These are phyloP conservation scores for Corylus americana DNA, from an alignment of 306 rosid genomes.

Conservation along the genomic window DNA sequence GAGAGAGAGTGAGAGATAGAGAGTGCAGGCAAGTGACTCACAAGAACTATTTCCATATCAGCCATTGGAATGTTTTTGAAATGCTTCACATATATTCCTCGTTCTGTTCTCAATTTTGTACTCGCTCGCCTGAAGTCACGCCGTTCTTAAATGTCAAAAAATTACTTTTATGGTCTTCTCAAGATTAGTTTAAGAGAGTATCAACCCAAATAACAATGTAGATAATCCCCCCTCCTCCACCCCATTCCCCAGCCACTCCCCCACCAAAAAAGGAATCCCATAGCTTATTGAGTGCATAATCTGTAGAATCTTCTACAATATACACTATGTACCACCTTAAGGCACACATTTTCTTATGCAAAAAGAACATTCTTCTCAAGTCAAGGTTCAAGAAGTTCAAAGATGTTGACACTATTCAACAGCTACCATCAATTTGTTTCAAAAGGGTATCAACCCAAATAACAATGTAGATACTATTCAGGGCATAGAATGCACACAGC, in stretches of 20 bases:
- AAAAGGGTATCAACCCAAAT: too few species aligned
- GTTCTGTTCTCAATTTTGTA: conserved; percentile 44
- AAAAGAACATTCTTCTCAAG: neutral
- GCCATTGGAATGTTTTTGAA: conserved; percentile 92
- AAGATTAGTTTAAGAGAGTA: neutral
- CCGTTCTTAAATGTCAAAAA: conserved; percentile 38
- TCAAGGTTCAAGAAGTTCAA: neutral
- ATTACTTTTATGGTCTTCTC: conserved; percentile 4
- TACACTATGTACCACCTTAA: neutral
- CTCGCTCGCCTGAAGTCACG: conserved; percentile 60
- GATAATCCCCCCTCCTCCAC: neutral
- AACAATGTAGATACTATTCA: too few species aligned
- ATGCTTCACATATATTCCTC: conserved; percentile 89
- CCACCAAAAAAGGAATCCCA: neutral
- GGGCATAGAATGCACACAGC: too few species aligned
- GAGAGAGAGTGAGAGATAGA: neutral
- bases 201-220: neutral
- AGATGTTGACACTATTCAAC: neutral
- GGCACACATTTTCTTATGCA: neutral
- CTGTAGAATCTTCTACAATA: neutral
- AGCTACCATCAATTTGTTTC: too few species aligned
- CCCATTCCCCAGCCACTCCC: too few species aligned
- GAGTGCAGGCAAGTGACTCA: conserved; percentile 43
- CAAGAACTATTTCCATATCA: conserved; percentile 95
- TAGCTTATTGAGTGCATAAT: neutral